Evolutionary conservation across 257 asterid species (phyloP).

Genomic region (Solanum arcanum): DNA sequence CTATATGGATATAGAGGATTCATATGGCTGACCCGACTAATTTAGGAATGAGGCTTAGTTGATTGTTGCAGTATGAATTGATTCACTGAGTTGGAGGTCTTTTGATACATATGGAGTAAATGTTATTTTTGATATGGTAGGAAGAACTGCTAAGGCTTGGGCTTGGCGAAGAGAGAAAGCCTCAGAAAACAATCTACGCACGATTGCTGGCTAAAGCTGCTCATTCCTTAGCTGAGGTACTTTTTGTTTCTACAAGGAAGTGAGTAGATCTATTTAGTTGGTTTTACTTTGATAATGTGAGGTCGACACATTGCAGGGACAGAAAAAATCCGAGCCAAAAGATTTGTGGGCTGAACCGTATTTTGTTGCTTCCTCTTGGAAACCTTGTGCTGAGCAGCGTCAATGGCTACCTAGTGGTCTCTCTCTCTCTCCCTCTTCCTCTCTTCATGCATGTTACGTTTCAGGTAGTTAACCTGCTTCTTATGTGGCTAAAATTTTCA

Average conservation of each 20-base stretch:
- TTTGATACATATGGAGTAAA: not conserved
- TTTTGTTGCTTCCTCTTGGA: conserved; percentile 73
- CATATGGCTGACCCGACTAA: not conserved
- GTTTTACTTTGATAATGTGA: not conserved
- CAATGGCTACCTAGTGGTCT: conserved; percentile 71
- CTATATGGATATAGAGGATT: not conserved
- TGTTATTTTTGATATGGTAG: conserved; percentile 25
- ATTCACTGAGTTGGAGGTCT: not conserved
- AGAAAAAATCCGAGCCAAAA: conserved; percentile 69
- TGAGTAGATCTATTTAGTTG: not conserved
- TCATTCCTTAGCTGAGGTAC: conserved; percentile 93
- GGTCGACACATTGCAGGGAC: conserved; percentile 41
- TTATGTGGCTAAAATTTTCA: conserved; percentile 18
- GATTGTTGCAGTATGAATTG: not conserved
- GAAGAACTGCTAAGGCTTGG: conserved; percentile 64
- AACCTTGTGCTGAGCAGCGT: conserved; percentile 69
- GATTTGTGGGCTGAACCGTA: conserved; percentile 94
- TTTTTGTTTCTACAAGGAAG: not conserved
- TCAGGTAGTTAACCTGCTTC: not conserved
- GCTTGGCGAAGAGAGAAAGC: conserved; percentile 63
- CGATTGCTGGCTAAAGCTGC: conserved; percentile 86
- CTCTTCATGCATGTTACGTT: not conserved
- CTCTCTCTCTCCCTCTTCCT: not conserved
- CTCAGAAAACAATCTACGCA: conserved; percentile 69
- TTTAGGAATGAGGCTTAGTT: not conserved